These are phyloP conservation scores for Aspergillus bertholletiae DNA, from an alignment of 495 filamentous ascomycete species.

Conservation along the genomic window DNA sequence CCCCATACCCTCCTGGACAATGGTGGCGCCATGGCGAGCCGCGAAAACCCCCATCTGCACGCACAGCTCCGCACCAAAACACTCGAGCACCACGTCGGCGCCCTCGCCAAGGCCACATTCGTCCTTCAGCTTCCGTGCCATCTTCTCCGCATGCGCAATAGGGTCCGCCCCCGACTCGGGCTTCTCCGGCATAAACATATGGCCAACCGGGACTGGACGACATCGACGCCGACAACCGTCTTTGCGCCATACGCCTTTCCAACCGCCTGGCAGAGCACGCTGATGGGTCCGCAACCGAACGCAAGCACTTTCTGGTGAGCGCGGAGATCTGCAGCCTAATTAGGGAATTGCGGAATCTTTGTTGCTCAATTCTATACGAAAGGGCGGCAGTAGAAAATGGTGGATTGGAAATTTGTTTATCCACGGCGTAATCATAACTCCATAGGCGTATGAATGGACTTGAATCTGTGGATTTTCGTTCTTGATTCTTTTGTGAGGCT, in stretches of 20 bases:
- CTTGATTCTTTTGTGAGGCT: no score
- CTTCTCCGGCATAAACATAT: constrained; percentile 49
- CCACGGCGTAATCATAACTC: no score
- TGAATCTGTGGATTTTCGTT: no score
- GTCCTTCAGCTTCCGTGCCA: constrained; percentile 53
- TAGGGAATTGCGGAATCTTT: no score
- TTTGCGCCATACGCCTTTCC: constrained; percentile 68
- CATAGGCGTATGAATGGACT: no score
- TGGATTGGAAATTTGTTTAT: no score
- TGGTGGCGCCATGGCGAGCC: constrained; percentile 66
- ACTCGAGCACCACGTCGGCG: constrained; percentile 74
- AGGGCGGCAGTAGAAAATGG: no score
- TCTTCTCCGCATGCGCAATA: constrained; percentile 46
- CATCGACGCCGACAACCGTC: constrained; percentile 70
- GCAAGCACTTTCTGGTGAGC: constrained; percentile 69
- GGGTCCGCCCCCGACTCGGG: constrained; percentile 5
- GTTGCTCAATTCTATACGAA: no score
- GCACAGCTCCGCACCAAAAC: constrained; percentile 67
- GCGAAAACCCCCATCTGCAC: constrained; percentile 69
- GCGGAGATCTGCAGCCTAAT: no score
- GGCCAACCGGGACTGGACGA: constrained; percentile 63
- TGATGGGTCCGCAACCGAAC: constrained; percentile 79
- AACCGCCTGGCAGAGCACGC: constrained; percentile 71
- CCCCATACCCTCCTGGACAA: constrained; percentile 83
- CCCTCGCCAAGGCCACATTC: constrained; percentile 44